phyloP scores from a whole-genome alignment of 306 rosid species.

The Hippophae gyantsensis region DNA sequence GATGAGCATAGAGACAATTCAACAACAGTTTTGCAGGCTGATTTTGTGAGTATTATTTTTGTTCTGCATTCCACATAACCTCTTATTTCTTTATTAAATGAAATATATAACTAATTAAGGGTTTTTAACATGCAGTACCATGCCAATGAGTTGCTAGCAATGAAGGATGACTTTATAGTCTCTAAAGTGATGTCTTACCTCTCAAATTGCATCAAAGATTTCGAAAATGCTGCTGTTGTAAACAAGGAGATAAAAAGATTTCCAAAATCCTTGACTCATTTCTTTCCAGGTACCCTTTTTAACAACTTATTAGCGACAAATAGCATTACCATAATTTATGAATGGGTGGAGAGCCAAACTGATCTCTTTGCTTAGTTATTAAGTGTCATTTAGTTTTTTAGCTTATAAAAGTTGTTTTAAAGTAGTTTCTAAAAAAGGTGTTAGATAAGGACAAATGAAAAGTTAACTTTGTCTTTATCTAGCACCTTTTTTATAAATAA shows the following conservation, averaged over 20 bases:
- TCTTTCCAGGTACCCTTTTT: slow-evolving; percentile 39
- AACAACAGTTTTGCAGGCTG: slow-evolving; percentile 44
- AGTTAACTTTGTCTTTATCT: too few species aligned
- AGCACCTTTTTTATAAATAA: too few species aligned
- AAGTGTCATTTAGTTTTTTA: too few species aligned
- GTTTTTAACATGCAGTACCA: slow-evolving; percentile 26
- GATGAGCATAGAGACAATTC: slow-evolving; percentile 34
- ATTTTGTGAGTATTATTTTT: slow-evolving; percentile 34
- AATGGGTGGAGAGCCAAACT: too few species aligned
- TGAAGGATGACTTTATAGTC: slow-evolving; percentile 32
- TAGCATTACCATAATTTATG: too few species aligned
- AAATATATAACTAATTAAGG: background rate
- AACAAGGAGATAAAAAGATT: slow-evolving; percentile 38
- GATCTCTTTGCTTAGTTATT: too few species aligned
- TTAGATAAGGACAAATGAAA: too few species aligned
- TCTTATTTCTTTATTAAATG: background rate
- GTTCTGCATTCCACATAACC: background rate
- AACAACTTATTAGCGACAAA: background rate
- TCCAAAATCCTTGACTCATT: slow-evolving; percentile 39
- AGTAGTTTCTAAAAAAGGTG: too few species aligned
- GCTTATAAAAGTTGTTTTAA: too few species aligned
- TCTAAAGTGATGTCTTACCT: slow-evolving; percentile 35
- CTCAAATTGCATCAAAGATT: slow-evolving; percentile 36
- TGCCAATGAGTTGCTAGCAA: slow-evolving; percentile 41
- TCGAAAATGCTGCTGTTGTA: slow-evolving; percentile 24